Conservation (phyloP, 202 grass and related monocot species). For the Digitaria exilis region DNA sequence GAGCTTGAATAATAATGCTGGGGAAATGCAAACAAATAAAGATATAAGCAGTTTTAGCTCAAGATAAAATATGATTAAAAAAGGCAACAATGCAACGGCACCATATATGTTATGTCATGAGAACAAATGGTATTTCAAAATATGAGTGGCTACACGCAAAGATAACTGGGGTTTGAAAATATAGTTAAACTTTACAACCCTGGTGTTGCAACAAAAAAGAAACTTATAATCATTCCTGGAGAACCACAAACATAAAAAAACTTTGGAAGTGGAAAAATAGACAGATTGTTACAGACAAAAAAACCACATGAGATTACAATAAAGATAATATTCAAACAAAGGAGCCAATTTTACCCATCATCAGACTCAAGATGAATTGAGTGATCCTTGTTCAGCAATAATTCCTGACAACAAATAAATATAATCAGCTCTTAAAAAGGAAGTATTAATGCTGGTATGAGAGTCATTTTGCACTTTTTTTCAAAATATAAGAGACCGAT, state of each 20-base stretch:
- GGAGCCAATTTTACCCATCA: slow-evolving; percentile 61
- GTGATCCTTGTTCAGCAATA: slow-evolving; percentile 74
- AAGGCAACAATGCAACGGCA: slow-evolving; percentile 9
- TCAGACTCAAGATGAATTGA: slow-evolving; percentile 60
- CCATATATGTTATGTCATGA: slow-evolving; percentile 33
- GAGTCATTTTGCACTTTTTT: slow-evolving; percentile 16
- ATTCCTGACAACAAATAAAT: slow-evolving; percentile 60
- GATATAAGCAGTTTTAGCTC: slow-evolving; percentile 25
- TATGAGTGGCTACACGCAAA: not conserved
- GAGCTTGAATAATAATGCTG: slow-evolving; percentile 78
- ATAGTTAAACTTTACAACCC: slow-evolving; percentile 13
- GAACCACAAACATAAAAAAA: slow-evolving; percentile 10
- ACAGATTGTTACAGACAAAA: not conserved
- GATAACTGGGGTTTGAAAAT: slow-evolving; percentile 6
- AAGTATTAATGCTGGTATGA: slow-evolving; percentile 24
- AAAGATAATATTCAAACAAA: not conserved
- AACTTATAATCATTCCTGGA: slow-evolving; percentile 3
- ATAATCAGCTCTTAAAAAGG: slow-evolving; percentile 31
- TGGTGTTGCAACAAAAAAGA: slow-evolving; percentile 15
- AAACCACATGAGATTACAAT: slow-evolving; percentile 11
- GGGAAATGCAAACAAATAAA: slow-evolving; percentile 32
- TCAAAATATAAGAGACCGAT: slow-evolving; percentile 19
- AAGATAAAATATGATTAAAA: slow-evolving; percentile 17
- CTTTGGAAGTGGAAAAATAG: slow-evolving; percentile 14
- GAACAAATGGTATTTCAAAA: slow-evolving; percentile 21